Percentiles rank a stretch among this genome's conserved stretches.
phyloP scores from a whole-genome alignment of 2,329 filamentous ascomycete species.

The Colletotrichum cordylinicola region DNA sequence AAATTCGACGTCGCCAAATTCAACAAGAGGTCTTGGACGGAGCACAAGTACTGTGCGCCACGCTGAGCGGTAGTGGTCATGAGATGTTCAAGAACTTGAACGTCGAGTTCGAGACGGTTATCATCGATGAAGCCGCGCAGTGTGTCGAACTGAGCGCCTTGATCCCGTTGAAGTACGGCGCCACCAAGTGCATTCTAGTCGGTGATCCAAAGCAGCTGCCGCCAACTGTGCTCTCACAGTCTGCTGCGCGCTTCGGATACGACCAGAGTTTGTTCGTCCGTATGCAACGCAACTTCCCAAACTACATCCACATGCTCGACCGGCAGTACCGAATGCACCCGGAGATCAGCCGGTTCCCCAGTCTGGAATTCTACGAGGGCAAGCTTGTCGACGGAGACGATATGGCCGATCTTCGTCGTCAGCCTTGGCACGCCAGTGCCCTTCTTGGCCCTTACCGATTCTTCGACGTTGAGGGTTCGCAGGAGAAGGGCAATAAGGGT shows the following conservation, averaged over 20 bases:
- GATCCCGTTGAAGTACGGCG: conserved; percentile 97
- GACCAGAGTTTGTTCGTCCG: conserved; percentile 98
- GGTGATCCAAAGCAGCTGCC: conserved; percentile 98
- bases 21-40: conserved; percentile 92
- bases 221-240: conserved; percentile 93
- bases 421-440: conserved; percentile 84
- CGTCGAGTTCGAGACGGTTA: conserved; percentile 97
- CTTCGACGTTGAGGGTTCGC: conserved; percentile 92
- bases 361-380: conserved; percentile 89
- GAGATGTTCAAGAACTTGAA: conserved; percentile 96
- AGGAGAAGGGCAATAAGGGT: conserved; percentile 79
- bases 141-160: conserved; percentile 96
- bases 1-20: conserved; percentile 81
- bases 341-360: conserved; percentile 91
- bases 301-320: conserved; percentile 92
- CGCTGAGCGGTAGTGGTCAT: conserved; percentile 92
- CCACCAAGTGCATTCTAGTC: conserved; percentile 94
- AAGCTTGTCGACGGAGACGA: conserved; percentile 82
- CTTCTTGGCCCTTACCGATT: conserved; percentile 94
- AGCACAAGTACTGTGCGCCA: conserved; percentile 93
- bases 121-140: conserved; percentile 97
- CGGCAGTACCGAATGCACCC: conserved; percentile 99
- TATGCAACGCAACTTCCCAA: conserved; percentile 92
- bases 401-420: conserved; percentile 77
- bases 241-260: conserved; percentile 90